phyloP scores from a whole-genome alignment of 1,139 yeast species.

The Wickerhamiella pararugosa region DNA sequence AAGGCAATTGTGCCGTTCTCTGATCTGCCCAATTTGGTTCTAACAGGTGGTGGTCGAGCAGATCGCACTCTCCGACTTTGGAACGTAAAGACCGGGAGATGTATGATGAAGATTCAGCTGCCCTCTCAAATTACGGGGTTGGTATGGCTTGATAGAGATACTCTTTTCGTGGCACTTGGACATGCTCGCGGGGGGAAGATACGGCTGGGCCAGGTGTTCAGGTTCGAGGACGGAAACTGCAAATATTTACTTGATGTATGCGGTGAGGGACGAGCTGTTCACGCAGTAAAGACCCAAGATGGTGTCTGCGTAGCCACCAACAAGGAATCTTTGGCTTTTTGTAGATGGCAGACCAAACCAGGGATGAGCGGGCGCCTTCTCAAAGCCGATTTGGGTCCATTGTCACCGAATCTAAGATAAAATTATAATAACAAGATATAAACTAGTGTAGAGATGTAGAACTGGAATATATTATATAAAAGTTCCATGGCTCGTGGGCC shows the following conservation, averaged over 20 bases:
- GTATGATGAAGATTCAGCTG: slow-evolving; percentile 40
- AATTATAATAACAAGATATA: no score
- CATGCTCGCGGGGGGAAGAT: slow-evolving; percentile 2
- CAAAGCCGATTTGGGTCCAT: no score
- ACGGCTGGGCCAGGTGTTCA: slow-evolving; percentile 1
- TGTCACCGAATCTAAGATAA: no score
- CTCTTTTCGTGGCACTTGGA: slow-evolving; percentile 8
- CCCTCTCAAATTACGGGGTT: slow-evolving; percentile 67
- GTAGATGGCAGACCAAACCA: neutral
- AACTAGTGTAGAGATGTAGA: no score
- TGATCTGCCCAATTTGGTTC: slow-evolving; percentile 43
- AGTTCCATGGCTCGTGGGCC: no score
- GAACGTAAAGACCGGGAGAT: slow-evolving; percentile 68
- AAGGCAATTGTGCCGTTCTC: slow-evolving; percentile 64
- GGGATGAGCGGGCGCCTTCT: neutral
- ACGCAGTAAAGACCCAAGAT: neutral
- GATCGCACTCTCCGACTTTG: slow-evolving; percentile 70
- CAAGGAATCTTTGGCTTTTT: neutral
- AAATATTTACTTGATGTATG: neutral
- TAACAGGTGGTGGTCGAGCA: slow-evolving; percentile 87
- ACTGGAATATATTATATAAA: no score
- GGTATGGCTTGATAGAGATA: slow-evolving; percentile 35
- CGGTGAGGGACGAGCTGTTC: neutral
- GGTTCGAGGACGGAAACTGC: slow-evolving; percentile 2
- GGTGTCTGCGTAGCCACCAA: neutral